These are phyloP conservation scores for Globisporangium rhizosaccharum DNA, from an alignment of 352 stramenopile species.

Conservation along the genomic window DNA sequence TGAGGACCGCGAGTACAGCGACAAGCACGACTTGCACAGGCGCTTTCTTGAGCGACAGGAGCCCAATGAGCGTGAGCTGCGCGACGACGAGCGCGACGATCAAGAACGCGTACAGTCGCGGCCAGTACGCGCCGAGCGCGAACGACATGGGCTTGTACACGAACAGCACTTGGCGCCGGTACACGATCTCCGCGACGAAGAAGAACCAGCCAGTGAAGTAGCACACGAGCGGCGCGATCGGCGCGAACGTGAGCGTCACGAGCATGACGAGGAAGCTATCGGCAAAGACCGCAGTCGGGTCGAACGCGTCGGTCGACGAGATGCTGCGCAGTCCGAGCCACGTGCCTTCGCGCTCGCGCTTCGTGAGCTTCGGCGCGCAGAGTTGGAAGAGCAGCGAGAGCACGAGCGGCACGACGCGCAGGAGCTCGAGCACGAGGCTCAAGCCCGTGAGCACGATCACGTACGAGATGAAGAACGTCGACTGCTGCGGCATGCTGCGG, in stretches of 20 bases:
- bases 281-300: slow-evolving; percentile 49
- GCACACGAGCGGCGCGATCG: slow-evolving; percentile 71
- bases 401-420: slow-evolving; percentile 49
- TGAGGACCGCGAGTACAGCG: slow-evolving; percentile 24
- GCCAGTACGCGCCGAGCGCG: slow-evolving; percentile 69
- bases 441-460: slow-evolving; percentile 68
- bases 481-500: slow-evolving; percentile 70
- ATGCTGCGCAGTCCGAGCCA: slow-evolving; percentile 59
- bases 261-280: slow-evolving; percentile 67
- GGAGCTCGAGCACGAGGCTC: slow-evolving; percentile 49
- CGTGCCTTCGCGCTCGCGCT: slow-evolving; percentile 38
- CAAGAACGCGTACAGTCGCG: slow-evolving; percentile 68
- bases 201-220: slow-evolving; percentile 79
- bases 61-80: slow-evolving; percentile 69
- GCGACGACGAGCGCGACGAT: slow-evolving; percentile 66
- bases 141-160: slow-evolving; percentile 60
- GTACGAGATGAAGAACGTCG: slow-evolving; percentile 84
- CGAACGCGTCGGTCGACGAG: slow-evolving; percentile 46
- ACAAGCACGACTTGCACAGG: slow-evolving; percentile 16
- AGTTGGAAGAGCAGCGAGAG: slow-evolving; percentile 44
- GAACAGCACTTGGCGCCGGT: slow-evolving; percentile 60
- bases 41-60: slow-evolving; percentile 76
- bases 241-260: slow-evolving; percentile 70
- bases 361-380: slow-evolving; percentile 56
- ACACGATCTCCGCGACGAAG: slow-evolving; percentile 56